These are phyloP conservation scores for Psilocybe azurescens DNA, from an alignment of 768 basidiomycete species.

Conservation along the genomic window DNA sequence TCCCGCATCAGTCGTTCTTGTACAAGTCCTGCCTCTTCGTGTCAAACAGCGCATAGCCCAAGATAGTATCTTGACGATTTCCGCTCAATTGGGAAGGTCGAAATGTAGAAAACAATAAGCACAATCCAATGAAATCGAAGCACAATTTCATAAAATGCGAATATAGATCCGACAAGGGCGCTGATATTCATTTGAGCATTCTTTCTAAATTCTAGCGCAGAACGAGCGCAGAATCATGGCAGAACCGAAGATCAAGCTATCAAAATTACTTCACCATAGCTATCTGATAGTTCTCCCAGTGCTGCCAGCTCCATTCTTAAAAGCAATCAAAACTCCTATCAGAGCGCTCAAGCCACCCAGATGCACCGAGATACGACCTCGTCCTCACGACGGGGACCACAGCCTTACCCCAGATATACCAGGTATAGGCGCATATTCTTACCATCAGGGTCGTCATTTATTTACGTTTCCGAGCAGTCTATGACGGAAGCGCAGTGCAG, in stretches of 20 bases:
- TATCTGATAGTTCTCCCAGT: not conserved
- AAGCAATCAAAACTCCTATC: not conserved
- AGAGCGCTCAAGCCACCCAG: not conserved
- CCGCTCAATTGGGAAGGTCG: not conserved
- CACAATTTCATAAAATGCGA: not conserved
- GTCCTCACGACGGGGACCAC: not conserved
- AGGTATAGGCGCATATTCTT: not conserved
- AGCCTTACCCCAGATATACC: not conserved
- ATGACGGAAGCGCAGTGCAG: not conserved
- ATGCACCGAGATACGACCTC: not conserved
- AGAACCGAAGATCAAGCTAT: not conserved
- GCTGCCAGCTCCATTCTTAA: not conserved
- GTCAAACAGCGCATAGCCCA: not conserved
- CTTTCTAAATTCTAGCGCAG: too few species aligned
- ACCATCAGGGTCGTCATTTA: not conserved
- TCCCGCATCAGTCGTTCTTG: not conserved
- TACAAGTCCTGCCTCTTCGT: too few species aligned
- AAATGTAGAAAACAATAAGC: not conserved
- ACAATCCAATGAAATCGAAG: not conserved
- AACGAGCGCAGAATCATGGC: not conserved
- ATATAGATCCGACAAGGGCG: not conserved
- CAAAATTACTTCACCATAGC: not conserved
- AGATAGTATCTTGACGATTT: not conserved
- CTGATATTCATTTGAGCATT: not conserved
- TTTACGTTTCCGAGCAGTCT: not conserved